Conservation (phyloP, 2,329 filamentous ascomycete species). For the Colletotrichum sidae region DNA sequence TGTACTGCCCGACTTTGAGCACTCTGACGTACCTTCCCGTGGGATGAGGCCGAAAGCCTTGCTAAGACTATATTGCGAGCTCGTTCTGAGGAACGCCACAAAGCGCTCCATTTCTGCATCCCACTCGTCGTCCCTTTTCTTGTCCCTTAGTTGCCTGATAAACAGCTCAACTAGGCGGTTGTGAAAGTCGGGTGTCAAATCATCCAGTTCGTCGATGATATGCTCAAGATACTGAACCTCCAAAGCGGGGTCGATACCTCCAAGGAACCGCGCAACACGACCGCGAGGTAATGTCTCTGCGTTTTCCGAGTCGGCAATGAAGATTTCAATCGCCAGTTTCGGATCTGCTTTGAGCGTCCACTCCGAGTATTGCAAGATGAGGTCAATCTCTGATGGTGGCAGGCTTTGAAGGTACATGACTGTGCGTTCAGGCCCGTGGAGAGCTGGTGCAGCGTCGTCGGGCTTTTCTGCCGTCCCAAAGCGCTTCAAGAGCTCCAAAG, state of each 20-base stretch:
- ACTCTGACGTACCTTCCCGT: slow-evolving; percentile 72
- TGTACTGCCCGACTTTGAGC: neutral
- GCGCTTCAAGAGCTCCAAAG: slow-evolving; percentile 82
- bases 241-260: slow-evolving; percentile 74
- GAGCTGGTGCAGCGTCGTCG: slow-evolving; percentile 61
- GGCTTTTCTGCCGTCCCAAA: slow-evolving; percentile 75
- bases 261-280: slow-evolving; percentile 79
- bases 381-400: slow-evolving; percentile 86
- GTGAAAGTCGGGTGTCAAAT: slow-evolving; percentile 87
- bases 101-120: slow-evolving; percentile 73
- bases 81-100: slow-evolving; percentile 79
- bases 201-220: slow-evolving; percentile 87
- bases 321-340: slow-evolving; percentile 88
- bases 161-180: slow-evolving; percentile 81
- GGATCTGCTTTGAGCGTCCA: slow-evolving; percentile 85
- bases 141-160: slow-evolving; percentile 66
- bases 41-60: slow-evolving; percentile 84
- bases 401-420: slow-evolving; percentile 91
- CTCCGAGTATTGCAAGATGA: slow-evolving; percentile 90
- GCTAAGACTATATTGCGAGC: slow-evolving; percentile 82
- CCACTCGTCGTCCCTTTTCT: slow-evolving; percentile 60
- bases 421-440: slow-evolving; percentile 86
- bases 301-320: slow-evolving; percentile 93
- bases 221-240: slow-evolving; percentile 91
- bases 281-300: slow-evolving; percentile 85